Evolutionary conservation across 1,284 basidiomycete species (phyloP).

Genomic region (Sphaerobolus stellatus): DNA sequence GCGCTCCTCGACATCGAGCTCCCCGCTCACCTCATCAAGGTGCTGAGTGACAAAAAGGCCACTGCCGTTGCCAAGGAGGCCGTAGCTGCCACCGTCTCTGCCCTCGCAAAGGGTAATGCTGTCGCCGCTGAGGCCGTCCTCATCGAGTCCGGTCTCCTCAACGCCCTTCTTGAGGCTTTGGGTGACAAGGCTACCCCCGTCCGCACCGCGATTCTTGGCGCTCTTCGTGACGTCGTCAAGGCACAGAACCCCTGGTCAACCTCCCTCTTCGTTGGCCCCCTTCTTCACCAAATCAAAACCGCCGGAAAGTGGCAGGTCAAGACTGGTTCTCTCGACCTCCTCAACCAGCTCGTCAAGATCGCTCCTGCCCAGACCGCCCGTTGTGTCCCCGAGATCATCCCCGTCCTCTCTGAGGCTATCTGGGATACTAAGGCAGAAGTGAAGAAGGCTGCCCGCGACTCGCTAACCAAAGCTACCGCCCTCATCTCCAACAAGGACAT

Average conservation of each 20-base stretch:
- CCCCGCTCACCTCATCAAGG: conserved; percentile 79
- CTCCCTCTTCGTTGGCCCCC: conserved; percentile 80
- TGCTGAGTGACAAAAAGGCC: conserved; percentile 89
- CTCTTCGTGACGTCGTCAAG: conserved; percentile 78
- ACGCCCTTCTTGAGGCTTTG: conserved; percentile 85
- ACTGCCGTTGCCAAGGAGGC: conserved; percentile 84
- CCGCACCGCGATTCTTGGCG: conserved; percentile 82
- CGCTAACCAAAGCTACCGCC: conserved; percentile 90
- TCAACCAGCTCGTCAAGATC: conserved; percentile 89
- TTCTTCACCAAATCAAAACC: conserved; percentile 93
- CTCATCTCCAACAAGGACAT: conserved; percentile 99
- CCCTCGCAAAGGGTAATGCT: conserved; percentile 74
- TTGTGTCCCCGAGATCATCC: conserved; percentile 95
- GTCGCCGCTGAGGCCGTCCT: conserved; percentile 89
- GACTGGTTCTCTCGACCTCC: conserved; percentile 80
- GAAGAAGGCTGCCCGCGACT: conserved; percentile 96
- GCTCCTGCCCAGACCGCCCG: conserved; percentile 85
- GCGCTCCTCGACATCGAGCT: conserved; percentile 79
- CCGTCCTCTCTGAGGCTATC: conserved; percentile 92
- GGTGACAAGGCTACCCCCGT: conserved; percentile 91
- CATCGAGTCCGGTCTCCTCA: conserved; percentile 82
- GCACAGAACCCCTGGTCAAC: conserved; percentile 91
- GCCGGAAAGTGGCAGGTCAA: conserved; percentile 99
- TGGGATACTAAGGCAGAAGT: conserved; percentile 99
- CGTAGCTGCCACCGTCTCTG: conserved; percentile 70